Base-by-base conservation (phyloP, 1,284 basidiomycete species). In the Rhodotorula sp. region DNA sequence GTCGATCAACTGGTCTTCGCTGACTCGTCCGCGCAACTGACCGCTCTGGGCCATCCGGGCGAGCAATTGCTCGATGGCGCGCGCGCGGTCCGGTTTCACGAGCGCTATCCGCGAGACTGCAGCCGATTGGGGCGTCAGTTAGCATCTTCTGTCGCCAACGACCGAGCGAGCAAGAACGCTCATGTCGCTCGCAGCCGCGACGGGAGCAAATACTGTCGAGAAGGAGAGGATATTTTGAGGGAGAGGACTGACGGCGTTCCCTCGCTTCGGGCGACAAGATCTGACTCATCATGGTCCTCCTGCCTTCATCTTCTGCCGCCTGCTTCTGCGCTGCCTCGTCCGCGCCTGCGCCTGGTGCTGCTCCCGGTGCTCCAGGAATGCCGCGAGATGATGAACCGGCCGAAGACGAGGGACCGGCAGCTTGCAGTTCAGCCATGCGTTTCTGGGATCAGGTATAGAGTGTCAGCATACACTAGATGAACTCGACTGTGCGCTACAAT, bases 31-130 rank as follows among this genome's bases (percentile, higher is more conserved):
- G 66, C 90, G 86, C 60, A 98, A 83, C 81, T 97, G 94, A n/a
- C 95, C 94, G 3, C 87, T 86, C 81, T 95, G 92, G 12, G 91
- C 94, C 92, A 97, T 95, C 56, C 92, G 87, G 50, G 94, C 80
- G 57, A 99, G 84, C 68, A 97, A 87, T 19, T 85, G 86, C 81
- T 97, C 91, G 76, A 98, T 93, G 80, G 94, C 89, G 68, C 86
- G 84, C 10, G 93, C 91, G 79, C 94, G 86, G 68, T 92, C 88
- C 0, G 93, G 92, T 78, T 93, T 91, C 71, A 97, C 95, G 48
- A 99, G 87, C 5, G 90, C 87, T 80, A 99, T 98, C 60, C 95
- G 88, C 5, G 94, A 92, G 72, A 93, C 91, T 93, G 78, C 21
- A 18, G 23, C 16, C 7, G 18, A 45, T 16, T 34, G 43, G 23